These are phyloP conservation scores for Spergularia bocconei DNA, from an alignment of 148 eudicot genomes.

Conservation along the genomic window DNA sequence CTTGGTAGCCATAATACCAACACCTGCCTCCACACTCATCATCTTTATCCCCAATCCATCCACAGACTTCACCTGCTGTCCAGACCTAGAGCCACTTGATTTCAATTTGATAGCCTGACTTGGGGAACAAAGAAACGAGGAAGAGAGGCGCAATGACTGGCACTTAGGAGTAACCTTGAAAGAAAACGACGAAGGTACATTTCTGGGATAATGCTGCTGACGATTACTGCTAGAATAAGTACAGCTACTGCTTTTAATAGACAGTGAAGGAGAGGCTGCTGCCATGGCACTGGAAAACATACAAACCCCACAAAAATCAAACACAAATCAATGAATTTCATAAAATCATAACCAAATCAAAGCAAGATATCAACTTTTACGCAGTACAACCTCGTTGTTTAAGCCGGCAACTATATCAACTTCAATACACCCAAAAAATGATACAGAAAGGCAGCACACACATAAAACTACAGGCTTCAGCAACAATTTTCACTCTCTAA, in stretches of 20 bases:
- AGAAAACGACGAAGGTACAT: conserved; percentile 15
- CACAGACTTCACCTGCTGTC: conserved; percentile 12
- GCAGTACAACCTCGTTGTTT: not conserved
- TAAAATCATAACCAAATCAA: not conserved
- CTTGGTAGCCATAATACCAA: conserved; percentile 90
- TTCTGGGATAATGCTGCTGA: conserved; percentile 5
- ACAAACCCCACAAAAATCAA: not conserved
- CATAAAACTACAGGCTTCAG: not conserved
- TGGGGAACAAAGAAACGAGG: conserved; percentile 34
- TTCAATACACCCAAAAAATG: too few relatives aligned
- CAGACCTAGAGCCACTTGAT: conserved; percentile 14
- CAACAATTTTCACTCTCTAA: not conserved
- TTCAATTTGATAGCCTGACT: conserved; percentile 30
- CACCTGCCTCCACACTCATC: conserved; percentile 75
- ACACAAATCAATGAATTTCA: not conserved
- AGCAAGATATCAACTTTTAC: not conserved
- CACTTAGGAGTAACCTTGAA: conserved; percentile 16
- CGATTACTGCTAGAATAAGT: conserved; percentile 22
- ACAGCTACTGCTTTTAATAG: conserved; percentile 36
- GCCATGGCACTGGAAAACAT: conserved; percentile 42
- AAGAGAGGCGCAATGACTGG: conserved; percentile 27
- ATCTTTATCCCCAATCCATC: conserved; percentile 24
- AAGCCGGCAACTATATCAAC: too few relatives aligned
- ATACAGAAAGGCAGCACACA: too few relatives aligned
- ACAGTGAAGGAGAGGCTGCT: conserved; percentile 30